Evolutionary conservation across 345 rosid genomes (phyloP).

Genomic region (Eutrema heterophyllum): DNA sequence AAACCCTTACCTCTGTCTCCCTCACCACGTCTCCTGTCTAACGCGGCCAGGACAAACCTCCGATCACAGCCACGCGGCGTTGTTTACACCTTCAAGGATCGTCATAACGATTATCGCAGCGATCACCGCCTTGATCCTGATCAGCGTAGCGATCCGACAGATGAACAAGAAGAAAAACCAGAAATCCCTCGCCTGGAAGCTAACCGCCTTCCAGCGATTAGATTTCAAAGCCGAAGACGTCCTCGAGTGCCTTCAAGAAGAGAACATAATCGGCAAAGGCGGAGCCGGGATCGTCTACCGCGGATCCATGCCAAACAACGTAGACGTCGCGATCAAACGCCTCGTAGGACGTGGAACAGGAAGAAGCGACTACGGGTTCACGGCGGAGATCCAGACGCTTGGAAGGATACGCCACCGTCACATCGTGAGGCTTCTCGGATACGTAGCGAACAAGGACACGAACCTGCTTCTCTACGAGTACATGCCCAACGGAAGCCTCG

Average conservation of each 20-base stretch:
- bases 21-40: conserved; percentile 43
- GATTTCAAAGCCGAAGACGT: conserved; percentile 82
- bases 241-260: conserved; percentile 72
- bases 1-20: conserved; percentile 59
- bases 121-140: conserved; percentile 41
- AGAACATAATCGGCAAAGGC: conserved; percentile 92
- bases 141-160: conserved; percentile 40
- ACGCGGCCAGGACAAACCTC: conserved; percentile 18
- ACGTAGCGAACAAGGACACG: conserved; percentile 80
- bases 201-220: conserved; percentile 73
- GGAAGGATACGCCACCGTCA: conserved; percentile 83
- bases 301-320: conserved; percentile 68
- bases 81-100: conserved; percentile 39
- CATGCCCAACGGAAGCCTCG: conserved; percentile 92
- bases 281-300: conserved; percentile 89
- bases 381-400: conserved; percentile 86
- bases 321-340: conserved; percentile 72
- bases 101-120: conserved; percentile 39
- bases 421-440: conserved; percentile 75
- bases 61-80: conserved; percentile 22
- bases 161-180: conserved; percentile 42
- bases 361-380: conserved; percentile 71
- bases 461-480: conserved; percentile 74
- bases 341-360: conserved; percentile 70
- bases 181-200: conserved; percentile 64